A percentile compares a stretch with the other conserved stretches of the same genome.
These are phyloP conservation scores for Mycena citricolor DNA, from an alignment of 1,284 basidiomycete species.

Conservation along the genomic window DNA sequence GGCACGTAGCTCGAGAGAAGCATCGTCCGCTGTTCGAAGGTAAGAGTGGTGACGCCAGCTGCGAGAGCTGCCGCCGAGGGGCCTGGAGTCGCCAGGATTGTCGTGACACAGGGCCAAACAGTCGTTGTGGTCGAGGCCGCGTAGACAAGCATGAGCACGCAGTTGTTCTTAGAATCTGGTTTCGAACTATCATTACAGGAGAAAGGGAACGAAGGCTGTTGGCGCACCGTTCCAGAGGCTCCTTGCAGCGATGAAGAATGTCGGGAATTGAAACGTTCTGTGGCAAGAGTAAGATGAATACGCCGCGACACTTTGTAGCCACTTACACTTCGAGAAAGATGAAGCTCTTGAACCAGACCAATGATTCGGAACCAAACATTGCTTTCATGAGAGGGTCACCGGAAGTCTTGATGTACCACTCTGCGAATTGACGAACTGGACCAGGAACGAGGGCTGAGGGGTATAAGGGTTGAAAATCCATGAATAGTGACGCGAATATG, in stretches of 20 bases:
- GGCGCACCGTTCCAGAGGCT: slow-evolving; percentile 66
- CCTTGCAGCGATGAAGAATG: slow-evolving; percentile 67
- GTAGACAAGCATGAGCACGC: slow-evolving; percentile 66
- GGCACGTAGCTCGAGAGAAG: slow-evolving; percentile 76
- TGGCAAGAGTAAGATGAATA: slow-evolving; percentile 3
- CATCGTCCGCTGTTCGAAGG: slow-evolving; percentile 44
- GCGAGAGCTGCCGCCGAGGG: slow-evolving; percentile 32
- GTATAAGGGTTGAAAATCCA: slow-evolving; percentile 73
- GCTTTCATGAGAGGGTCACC: slow-evolving; percentile 66
- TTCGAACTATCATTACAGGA: background rate
- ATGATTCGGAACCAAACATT: slow-evolving; percentile 41
- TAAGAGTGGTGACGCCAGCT: slow-evolving; percentile 37
- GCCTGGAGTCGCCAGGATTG: slow-evolving; percentile 46
- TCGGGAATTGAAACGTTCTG: slow-evolving; percentile 75
- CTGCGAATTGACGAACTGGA: slow-evolving; percentile 41
- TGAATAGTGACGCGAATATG: slow-evolving; percentile 58
- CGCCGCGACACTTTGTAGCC: background rate
- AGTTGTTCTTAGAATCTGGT: slow-evolving; percentile 46
- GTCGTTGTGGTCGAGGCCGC: slow-evolving; percentile 79
- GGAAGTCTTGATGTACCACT: slow-evolving; percentile 49
- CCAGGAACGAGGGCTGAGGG: slow-evolving; percentile 50
- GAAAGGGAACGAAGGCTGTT: background rate
- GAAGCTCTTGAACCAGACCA: slow-evolving; percentile 71
- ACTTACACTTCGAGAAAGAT: slow-evolving; percentile 56
- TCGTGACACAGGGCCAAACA: slow-evolving; percentile 66